Conservation (phyloP, 192 early-diverging fungal species). For the Coemansia sp. region DNA sequence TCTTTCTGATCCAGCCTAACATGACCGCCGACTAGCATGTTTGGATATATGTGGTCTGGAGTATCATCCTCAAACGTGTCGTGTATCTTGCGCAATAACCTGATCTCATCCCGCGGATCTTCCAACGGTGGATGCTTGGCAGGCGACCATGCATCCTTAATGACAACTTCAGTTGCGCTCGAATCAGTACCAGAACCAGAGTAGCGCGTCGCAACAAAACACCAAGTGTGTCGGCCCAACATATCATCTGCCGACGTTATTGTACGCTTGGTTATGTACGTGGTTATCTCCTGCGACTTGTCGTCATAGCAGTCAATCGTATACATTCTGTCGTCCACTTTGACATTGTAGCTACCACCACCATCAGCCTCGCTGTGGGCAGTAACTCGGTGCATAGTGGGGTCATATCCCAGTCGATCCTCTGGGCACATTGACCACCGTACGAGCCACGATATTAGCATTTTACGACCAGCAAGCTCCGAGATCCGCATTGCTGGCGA, state of each 20-base stretch:
- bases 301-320: slow-evolving; percentile 5
- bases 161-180: background rate
- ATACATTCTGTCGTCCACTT: background rate
- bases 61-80: background rate
- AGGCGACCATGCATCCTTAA: slow-evolving; percentile 21
- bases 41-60: background rate
- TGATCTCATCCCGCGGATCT: slow-evolving; percentile 3
- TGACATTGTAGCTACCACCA: background rate
- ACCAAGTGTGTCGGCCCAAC: background rate
- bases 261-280: background rate
- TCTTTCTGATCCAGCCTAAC: background rate
- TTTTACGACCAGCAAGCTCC: background rate
- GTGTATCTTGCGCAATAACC: background rate
- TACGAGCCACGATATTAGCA: slow-evolving; percentile 8
- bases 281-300: background rate
- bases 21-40: background rate
- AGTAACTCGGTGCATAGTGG: background rate
- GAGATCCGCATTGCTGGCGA: no score
- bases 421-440: slow-evolving; percentile 13
- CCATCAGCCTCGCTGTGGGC: background rate
- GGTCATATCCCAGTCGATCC: slow-evolving; percentile 14
- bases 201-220: background rate
- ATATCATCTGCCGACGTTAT: background rate
- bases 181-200: background rate
- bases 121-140: background rate